phyloP scores from a whole-genome alignment of 495 filamentous ascomycete genomes.

The Tuber indicum region DNA sequence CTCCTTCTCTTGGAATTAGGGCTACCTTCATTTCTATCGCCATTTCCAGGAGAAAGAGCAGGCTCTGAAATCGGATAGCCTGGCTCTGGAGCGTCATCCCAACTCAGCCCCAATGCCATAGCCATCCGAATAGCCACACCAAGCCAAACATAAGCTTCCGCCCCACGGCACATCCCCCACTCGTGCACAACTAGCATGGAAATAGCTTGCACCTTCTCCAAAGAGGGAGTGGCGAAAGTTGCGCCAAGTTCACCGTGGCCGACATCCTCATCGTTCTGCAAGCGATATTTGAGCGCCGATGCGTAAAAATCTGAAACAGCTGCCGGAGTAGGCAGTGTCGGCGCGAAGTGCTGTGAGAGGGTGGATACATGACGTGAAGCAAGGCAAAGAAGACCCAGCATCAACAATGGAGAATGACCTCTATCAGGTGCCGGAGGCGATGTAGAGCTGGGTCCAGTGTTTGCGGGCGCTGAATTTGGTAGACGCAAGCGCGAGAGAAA shows the following conservation, averaged over 20 bases:
- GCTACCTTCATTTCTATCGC: slow-evolving; percentile 16
- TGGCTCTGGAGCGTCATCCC: slow-evolving; percentile 27
- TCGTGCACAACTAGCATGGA: slow-evolving; percentile 80
- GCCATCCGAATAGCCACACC: slow-evolving; percentile 65
- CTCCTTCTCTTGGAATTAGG: slow-evolving; percentile 33
- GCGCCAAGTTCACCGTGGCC: slow-evolving; percentile 48
- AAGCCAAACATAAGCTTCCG: slow-evolving; percentile 70
- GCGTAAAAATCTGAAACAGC: slow-evolving; percentile 75
- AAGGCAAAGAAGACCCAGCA: slow-evolving; percentile 70
- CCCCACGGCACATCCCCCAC: slow-evolving; percentile 69
- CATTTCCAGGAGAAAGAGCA: slow-evolving; percentile 21
- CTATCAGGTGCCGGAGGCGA: slow-evolving; percentile 36
- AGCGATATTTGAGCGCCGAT: slow-evolving; percentile 51
- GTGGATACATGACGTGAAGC: slow-evolving; percentile 70
- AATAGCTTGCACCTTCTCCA: slow-evolving; percentile 68
- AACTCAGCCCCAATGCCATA: slow-evolving; percentile 35
- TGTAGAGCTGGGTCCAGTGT: slow-evolving; percentile 18
- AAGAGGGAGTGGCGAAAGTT: slow-evolving; percentile 53
- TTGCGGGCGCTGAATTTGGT: slow-evolving; percentile 35
- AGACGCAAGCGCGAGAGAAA: slow-evolving; percentile 57
- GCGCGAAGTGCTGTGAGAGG: slow-evolving; percentile 60
- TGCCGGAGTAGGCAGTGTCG: slow-evolving; percentile 51
- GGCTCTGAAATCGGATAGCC: slow-evolving; percentile 21
- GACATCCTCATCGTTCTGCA: slow-evolving; percentile 38
- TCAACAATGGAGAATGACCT: slow-evolving; percentile 54